Evolutionary conservation across 164 flowering plant genomes (phyloP), one percentile per base, ranked within the genome.

Genomic region (Magnolia changhungtana): DNA sequence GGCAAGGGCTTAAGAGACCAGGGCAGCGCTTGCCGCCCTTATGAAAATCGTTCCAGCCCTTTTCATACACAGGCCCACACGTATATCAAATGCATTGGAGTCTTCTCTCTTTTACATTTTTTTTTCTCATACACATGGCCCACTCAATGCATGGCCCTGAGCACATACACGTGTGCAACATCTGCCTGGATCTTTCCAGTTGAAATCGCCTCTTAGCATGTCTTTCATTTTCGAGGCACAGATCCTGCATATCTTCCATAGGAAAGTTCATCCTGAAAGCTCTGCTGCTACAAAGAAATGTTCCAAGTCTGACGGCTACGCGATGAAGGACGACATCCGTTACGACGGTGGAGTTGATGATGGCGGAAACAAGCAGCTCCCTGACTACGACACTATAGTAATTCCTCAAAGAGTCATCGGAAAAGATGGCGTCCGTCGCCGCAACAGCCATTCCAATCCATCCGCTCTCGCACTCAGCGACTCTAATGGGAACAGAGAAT

Each of bases 181-280:
- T 37, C 45, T 37, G 45, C 45, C 4, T 37, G 45, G 45, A 37
- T 37, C 7, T 37, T 37, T 37, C 45, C 45, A 37, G 45, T 37
- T 37, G 45, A 37, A 37, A 37, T 37, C 45, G 45, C 45, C 45
- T 37, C 7, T 37, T 4, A 37, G 45, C 45, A 23, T 72, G 13
- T 23, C 37, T 59, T 49, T 69, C 58, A 68, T 64, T 51, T 78
- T 70, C 74, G 79, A 29, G 51, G 59, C 80, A 84, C 82, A 95
- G 99, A 89, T 95, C 68, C 83, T 90, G 19, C 94, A 90, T 0
- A 92, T 88, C 78, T 95, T 95, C 86, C 90, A 89, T 80, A 83
- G 88, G 80, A 95, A 93, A 83, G 97, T 95, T 68, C 97, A 95
- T 79, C 97, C 97, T 67, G 96, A 91, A 79, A 85, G 72, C 84